Evolutionary conservation across 2,329 filamentous ascomycete genomes (phyloP), one percentile per base, ranked within the genome.

Genomic region (Phyllosticta capitalensis): DNA sequence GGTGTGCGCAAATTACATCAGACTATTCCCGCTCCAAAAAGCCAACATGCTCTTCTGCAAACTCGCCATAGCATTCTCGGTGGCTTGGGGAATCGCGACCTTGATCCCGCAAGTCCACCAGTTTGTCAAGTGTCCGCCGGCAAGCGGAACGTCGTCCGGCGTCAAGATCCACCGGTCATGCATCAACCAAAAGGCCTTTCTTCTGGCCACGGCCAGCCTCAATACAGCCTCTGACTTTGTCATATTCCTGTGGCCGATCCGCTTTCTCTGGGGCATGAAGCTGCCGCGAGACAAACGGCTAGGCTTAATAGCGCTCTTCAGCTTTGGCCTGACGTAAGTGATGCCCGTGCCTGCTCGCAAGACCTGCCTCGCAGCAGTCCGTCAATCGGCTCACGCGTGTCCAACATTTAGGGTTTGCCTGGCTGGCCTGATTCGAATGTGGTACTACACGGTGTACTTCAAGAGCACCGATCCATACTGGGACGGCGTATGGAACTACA

Each of bases 251-350:
- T 71, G 69, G 68, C 69, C 69, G 0, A 67, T 66, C 1, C 65
- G 65, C 48, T 65, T 68, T 26, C 65, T 71, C 14, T 61, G 65
- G 21, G 64, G 61, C 1, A 64, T 72, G 12, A 64, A 64, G 20
- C 62, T 70, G 1, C 71, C 69, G 5, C 54, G 62, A 6, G 64
- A 66, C 9, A 68, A 71, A 55, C 64, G 69, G 1, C 52, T 70
- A 1, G 70, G 68, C 1, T 58, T 72, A 9, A 67, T 64, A 1
- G 64, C 63, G 49, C 68, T 71, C 63, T 72, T 72, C 58, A 66
- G 65, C 14, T 61, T 69, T 0, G 69, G 70, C 26, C 65, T 71
- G 52, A 70, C 76, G 75, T 77, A 61, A 60, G 61, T 58, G 33
- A 20, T 19, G 19, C 19, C 21, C 3, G 28, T 30, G 21, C 20